phyloP scores from a whole-genome alignment of 2,329 filamentous ascomycete species.

The Xylariaceae sp. region DNA sequence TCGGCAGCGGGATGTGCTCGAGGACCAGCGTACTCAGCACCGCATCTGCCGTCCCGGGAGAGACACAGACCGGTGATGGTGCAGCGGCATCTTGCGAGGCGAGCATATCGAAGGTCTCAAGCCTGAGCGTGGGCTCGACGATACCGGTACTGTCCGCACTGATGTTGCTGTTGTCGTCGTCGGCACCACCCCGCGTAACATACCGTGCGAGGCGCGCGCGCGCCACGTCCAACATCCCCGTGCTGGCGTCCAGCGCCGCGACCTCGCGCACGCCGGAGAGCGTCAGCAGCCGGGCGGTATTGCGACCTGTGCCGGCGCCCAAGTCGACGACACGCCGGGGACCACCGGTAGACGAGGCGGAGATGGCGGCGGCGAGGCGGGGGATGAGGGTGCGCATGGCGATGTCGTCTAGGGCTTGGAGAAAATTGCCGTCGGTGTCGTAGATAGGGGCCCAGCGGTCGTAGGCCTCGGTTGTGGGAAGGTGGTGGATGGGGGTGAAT shows the following conservation, averaged over 20 bases:
- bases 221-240: slow-evolving; percentile 54
- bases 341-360: not conserved
- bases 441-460: slow-evolving; percentile 43
- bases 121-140: too few species aligned
- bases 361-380: slow-evolving; percentile 27
- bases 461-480: slow-evolving; percentile 29
- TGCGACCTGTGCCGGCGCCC: slow-evolving; percentile 62
- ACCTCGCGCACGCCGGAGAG: slow-evolving; percentile 32
- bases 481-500: slow-evolving; percentile 22
- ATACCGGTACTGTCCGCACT: too few species aligned
- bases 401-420: slow-evolving; percentile 58
- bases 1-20: slow-evolving; percentile 53
- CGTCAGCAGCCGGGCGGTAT: slow-evolving; percentile 48
- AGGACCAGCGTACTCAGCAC: slow-evolving; percentile 60
- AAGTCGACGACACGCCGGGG: slow-evolving; percentile 48
- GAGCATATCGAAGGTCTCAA: too few species aligned
- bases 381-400: slow-evolving; percentile 50
- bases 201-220: slow-evolving; percentile 26
- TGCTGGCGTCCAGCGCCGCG: slow-evolving; percentile 52
- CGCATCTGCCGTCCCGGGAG: slow-evolving; percentile 32
- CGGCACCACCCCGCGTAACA: too few species aligned
- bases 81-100: not conserved
- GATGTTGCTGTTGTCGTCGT: too few species aligned
- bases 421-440: slow-evolving; percentile 62
- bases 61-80: slow-evolving; percentile 19